These are phyloP conservation scores for Platanthera zijinensis DNA, from an alignment of 106 monocot genomes.

Conservation along the genomic window DNA sequence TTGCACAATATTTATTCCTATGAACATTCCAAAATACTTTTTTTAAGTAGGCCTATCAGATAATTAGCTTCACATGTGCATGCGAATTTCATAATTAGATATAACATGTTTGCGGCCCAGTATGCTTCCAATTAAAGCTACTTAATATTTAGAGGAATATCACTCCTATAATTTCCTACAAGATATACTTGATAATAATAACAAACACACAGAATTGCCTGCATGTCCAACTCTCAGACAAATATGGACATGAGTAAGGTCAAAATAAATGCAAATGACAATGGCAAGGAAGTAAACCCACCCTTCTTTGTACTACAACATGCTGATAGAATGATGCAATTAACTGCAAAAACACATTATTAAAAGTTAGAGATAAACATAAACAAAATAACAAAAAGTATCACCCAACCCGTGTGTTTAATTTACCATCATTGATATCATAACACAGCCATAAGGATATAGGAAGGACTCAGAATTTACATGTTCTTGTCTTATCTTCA, in stretches of 20 bases:
- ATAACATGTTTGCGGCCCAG: background rate
- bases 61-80: background rate
- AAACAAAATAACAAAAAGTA: background rate
- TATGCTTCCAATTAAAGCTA: background rate
- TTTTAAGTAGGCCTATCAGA: no score
- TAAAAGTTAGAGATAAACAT: background rate
- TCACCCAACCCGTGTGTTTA: background rate
- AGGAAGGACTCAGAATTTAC: background rate
- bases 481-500: background rate
- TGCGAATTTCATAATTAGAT: background rate
- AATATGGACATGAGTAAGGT: background rate
- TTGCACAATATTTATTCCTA: no score
- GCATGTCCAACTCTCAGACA: background rate
- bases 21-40: no score
- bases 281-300: conserved; percentile 20
- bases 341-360: conserved; percentile 48
- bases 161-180: background rate
- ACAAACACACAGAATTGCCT: background rate
- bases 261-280: background rate
- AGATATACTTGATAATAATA: background rate
- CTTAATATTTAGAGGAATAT: background rate
- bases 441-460: background rate
- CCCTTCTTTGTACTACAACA: conserved; percentile 96
- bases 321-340: conserved; percentile 97
- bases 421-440: background rate